Base-by-base conservation (phyloP, 345 rosid species). In the Arabis hirsuta region DNA sequence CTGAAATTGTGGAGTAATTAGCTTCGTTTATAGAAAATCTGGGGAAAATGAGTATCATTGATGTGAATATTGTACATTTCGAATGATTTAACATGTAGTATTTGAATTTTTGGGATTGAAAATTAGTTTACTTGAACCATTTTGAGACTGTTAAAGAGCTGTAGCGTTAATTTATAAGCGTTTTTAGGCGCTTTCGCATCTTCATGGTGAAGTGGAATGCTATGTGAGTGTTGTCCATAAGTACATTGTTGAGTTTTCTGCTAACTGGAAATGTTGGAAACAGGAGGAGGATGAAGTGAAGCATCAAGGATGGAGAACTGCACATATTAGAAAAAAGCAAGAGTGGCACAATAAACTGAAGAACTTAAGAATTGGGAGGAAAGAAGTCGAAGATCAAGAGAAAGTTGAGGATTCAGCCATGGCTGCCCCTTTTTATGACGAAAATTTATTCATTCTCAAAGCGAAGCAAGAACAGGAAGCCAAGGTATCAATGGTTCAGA, bases 301-400 rank as follows among this genome's bases (percentile, higher is more conserved):
- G 80, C 78, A 83, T 75, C 68, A 73, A 19, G 85, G 83, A 72
- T 83, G 96, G 97, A 88, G 77, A 72, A 76, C 83, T 69, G 79
- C 82, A 14, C 81, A 78, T 54, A 77, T 84, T 67, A 85, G 84
- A 62, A 81, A 77, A 12, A 94, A 87, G 75, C 88, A 85, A 71
- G 96, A 91, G 65, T 95, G 97, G 99, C 96, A 95, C 62, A 89
- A 84, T 70, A 88, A 80, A 70, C 71, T 95, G 31, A 89, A 77
- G 80, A 86, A 84, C 83, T 86, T 91, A 38, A 67, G 86, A 73
- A 71, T 76, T 60, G 91, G 96, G 53, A 89, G 71, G 80, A 89
- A 82, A 80, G 93, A 76, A 74, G 83, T 70, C 4, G 96, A 87
- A 71, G 88, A 81, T 70, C 66, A 79, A 2, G 90, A 88, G 12